Evolutionary conservation across 1,139 yeast species (phyloP).

Genomic region (Tardiomyces digboiensis): DNA sequence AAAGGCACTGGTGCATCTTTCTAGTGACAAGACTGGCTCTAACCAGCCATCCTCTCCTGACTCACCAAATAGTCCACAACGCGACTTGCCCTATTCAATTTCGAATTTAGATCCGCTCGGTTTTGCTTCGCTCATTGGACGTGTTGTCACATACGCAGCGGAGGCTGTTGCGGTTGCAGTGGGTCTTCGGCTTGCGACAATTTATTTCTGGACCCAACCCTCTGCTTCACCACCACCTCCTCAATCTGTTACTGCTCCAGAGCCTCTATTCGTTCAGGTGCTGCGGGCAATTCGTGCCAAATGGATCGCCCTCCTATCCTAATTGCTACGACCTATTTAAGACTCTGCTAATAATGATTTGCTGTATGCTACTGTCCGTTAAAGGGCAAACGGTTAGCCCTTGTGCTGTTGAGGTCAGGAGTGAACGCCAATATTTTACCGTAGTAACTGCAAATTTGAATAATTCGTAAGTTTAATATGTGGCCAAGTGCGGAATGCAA

Average conservation of each 20-base stretch:
- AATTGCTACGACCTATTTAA: background rate
- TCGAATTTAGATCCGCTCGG: constrained; percentile 19
- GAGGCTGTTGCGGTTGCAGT: background rate
- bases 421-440: background rate
- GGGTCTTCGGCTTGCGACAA: background rate
- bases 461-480: background rate
- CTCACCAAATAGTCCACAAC: constrained; percentile 1
- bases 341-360: background rate
- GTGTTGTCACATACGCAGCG: background rate
- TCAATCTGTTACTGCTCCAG: background rate
- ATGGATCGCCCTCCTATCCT: background rate
- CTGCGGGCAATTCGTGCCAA: background rate
- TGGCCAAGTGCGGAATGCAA: too few relatives aligned
- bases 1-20: constrained; percentile 7
- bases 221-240: background rate
- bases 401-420: background rate
- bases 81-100: constrained; percentile 15
- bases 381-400: background rate
- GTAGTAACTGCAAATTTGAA: background rate
- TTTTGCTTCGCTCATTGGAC: constrained; percentile 3
- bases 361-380: background rate
- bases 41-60: background rate
- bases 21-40: constrained; percentile 1
- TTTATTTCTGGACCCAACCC: background rate
- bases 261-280: background rate